Evolutionary conservation across 139 green algal genomes (phyloP).

Genomic region (Chlorella vulgaris): DNA sequence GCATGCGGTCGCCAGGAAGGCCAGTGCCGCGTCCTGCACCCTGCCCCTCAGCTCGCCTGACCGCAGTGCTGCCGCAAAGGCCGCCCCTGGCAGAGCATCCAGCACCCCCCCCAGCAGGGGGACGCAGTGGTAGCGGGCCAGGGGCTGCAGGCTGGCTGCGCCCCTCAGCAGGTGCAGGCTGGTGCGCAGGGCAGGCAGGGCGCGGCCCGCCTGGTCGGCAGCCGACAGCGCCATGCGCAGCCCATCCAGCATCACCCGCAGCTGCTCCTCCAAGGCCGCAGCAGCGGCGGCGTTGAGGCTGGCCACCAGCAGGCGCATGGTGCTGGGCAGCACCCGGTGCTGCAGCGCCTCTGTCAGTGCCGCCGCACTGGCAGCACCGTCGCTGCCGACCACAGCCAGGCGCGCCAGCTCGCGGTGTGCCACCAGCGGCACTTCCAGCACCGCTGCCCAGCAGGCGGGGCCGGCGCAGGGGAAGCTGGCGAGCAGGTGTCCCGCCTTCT

Average conservation of each 20-base stretch:
- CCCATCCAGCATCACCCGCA: constrained; percentile 26
- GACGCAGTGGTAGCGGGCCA: constrained; percentile 21
- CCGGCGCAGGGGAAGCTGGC: constrained; percentile 8
- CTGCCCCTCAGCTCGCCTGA: not conserved
- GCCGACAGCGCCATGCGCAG: constrained; percentile 21
- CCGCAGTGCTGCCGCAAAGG: constrained; percentile 5
- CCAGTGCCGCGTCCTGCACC: not conserved
- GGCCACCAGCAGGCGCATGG: constrained; percentile 4
- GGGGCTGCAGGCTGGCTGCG: not conserved
- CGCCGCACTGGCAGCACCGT: not conserved
- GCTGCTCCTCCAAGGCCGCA: not conserved
- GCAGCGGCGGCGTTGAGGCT: not conserved
- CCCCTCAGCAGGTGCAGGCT: constrained; percentile 21
- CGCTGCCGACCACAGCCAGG: not conserved
- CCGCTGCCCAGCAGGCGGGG: constrained; percentile 9
- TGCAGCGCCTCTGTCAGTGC: not conserved
- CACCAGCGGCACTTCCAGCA: constrained; percentile 11
- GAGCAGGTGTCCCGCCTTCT: constrained; percentile 18
- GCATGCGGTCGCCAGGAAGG: constrained; percentile 17
- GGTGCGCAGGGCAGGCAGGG: not conserved
- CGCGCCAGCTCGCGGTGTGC: constrained; percentile 8
- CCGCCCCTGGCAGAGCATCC: not conserved
- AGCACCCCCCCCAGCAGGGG: constrained; percentile 13
- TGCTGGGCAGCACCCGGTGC: not conserved
- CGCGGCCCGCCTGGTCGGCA: constrained; percentile 1